Evolutionary conservation across 2,329 filamentous ascomycete genomes (phyloP).

Genomic region (Alternaria ventricosa): DNA sequence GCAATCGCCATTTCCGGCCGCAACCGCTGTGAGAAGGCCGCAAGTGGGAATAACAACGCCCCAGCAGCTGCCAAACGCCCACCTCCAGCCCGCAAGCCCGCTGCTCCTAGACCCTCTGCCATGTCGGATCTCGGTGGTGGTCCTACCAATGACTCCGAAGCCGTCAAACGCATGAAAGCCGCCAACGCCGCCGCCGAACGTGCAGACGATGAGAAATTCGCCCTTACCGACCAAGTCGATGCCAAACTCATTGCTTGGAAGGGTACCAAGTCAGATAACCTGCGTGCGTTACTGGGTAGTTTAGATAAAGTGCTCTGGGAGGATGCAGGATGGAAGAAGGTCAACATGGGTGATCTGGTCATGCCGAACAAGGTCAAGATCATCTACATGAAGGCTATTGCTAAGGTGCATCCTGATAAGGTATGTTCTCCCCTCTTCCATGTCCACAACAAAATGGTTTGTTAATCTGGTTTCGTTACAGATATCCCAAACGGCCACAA

Average conservation of each 20-base stretch:
- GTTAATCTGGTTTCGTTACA: conserved; percentile 22
- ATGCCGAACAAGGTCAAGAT: conserved; percentile 96
- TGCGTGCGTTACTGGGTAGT: conserved; percentile 85
- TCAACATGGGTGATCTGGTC: conserved; percentile 91
- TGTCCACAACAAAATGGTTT: background rate
- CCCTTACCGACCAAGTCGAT: conserved; percentile 84
- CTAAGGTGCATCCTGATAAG: conserved; percentile 98
- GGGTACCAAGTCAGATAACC: conserved; percentile 89
- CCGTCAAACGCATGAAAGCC: conserved; percentile 80
- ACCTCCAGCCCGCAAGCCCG: conserved; percentile 36
- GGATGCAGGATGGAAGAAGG: conserved; percentile 93
- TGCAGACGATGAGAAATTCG: conserved; percentile 92
- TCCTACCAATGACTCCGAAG: conserved; percentile 66
- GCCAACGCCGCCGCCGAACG: conserved; percentile 86
- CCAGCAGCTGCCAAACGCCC: conserved; percentile 27
- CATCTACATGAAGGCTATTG: conserved; percentile 98
- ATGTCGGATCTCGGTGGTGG: conserved; percentile 49
- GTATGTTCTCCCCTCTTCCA: conserved; percentile 57
- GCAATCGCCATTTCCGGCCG: conserved; percentile 82
- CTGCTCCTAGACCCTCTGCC: conserved; percentile 49
- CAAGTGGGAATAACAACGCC: conserved; percentile 49
- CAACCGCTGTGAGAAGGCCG: conserved; percentile 85
- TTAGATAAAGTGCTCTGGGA: conserved; percentile 91
- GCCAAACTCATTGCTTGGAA: conserved; percentile 81
- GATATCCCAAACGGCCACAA: conserved; percentile 69